These are phyloP conservation scores for Entamoeba histolytica DNA, from an alignment of 208 protist species.

Conservation along the genomic window DNA sequence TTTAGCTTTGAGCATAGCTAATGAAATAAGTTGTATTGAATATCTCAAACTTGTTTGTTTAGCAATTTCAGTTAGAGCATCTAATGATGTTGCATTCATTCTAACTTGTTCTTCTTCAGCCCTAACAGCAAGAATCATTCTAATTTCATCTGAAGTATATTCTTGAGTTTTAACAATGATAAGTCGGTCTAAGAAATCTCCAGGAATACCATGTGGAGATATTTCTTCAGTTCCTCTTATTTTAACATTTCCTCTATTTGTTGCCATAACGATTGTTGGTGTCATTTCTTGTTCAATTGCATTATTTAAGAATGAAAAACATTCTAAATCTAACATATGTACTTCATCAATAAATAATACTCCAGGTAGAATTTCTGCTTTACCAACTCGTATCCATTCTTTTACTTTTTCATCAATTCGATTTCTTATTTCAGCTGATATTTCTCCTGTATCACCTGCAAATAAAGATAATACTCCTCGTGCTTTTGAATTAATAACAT, in stretches of 20 bases:
- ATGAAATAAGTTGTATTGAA: slow-evolving; percentile 94
- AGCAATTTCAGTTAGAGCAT: slow-evolving; percentile 74
- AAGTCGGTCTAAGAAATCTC: slow-evolving; percentile 85
- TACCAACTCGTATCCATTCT: slow-evolving; percentile 97
- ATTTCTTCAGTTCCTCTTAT: slow-evolving; percentile 92
- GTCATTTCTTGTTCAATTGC: slow-evolving; percentile 88
- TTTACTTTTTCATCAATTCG: slow-evolving; percentile 94
- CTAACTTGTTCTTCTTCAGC: slow-evolving; percentile 94
- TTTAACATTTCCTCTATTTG: slow-evolving; percentile 88
- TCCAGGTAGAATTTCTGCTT: slow-evolving; percentile 92
- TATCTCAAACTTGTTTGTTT: slow-evolving; percentile 86
- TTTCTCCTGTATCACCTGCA: slow-evolving; percentile 96
- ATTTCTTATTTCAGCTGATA: slow-evolving; percentile 93
- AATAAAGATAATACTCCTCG: slow-evolving; percentile 95
- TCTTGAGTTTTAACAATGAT: slow-evolving; percentile 85
- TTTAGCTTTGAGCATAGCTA: slow-evolving; percentile 65
- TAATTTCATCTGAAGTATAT: slow-evolving; percentile 56
- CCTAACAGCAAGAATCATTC: slow-evolving; percentile 78
- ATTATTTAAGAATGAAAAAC: slow-evolving; percentile 98
- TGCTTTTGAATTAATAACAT: slow-evolving; percentile 92
- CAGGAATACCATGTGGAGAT: slow-evolving; percentile 88
- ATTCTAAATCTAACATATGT: slow-evolving; percentile 98
- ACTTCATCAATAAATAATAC: slow-evolving; percentile 56
- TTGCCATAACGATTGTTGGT: slow-evolving; percentile 94
- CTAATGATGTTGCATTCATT: slow-evolving; percentile 73